Conservation (phyloP, 2,329 filamentous ascomycete species). For the Fusarium udum region DNA sequence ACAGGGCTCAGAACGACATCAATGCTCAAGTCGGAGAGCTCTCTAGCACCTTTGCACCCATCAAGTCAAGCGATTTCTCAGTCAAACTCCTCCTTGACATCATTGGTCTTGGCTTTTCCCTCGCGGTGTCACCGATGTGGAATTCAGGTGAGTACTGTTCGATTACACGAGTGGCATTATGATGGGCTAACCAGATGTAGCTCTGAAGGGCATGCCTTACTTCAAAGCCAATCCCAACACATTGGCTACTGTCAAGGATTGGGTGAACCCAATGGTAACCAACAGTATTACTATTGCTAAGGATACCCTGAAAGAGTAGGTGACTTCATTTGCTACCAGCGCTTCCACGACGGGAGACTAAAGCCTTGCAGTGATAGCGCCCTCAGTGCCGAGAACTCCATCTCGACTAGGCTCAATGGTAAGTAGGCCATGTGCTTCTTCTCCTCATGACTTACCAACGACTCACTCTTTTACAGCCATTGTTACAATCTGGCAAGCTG, state of each 20-base stretch:
- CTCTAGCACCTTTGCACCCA: background rate
- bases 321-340: fast-evolving
- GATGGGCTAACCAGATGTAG: background rate
- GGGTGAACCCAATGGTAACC: background rate
- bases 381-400: background rate
- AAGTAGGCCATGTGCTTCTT: fast-evolving
- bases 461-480: background rate
- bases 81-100: background rate
- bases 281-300: background rate
- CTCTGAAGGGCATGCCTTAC: background rate
- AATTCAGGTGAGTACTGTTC: background rate
- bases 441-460: fast-evolving
- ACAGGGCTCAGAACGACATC: background rate
- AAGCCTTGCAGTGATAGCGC: background rate
- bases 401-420: background rate
- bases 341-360: background rate
- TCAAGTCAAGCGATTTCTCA: background rate
- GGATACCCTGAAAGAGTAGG: background rate
- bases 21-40: background rate
- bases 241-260: background rate
- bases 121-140: background rate
- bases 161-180: fast-evolving
- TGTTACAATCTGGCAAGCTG: background rate
- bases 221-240: background rate
- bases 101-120: background rate